phyloP scores from a whole-genome alignment of 2,329 filamentous ascomycete species.

The Ambrosiella xylebori region DNA sequence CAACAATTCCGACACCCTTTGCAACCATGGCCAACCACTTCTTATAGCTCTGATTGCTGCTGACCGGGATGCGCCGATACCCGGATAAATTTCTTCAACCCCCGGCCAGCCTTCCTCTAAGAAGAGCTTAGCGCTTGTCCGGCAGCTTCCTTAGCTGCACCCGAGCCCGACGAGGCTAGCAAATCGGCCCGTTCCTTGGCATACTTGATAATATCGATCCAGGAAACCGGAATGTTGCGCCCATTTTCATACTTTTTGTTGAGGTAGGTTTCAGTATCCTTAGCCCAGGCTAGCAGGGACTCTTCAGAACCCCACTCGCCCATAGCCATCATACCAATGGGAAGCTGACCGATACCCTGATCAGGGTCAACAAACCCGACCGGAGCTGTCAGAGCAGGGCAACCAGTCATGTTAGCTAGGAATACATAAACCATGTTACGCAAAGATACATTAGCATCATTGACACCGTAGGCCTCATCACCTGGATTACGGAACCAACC shows the following conservation, averaged over 20 bases:
- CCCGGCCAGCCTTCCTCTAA: background rate
- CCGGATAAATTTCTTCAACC: background rate
- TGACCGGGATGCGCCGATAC: background rate
- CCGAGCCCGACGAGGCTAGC: background rate
- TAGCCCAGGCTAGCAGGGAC: slow-evolving; percentile 41
- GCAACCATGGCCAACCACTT: background rate
- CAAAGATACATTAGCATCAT: slow-evolving; percentile 56
- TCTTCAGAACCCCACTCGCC: slow-evolving; percentile 53
- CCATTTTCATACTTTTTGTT: slow-evolving; percentile 30
- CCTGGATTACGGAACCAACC: slow-evolving; percentile 50
- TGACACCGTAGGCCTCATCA: slow-evolving; percentile 53
- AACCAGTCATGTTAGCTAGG: slow-evolving; percentile 67
- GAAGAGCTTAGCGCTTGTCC: background rate
- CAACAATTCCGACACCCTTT: too few relatives aligned
- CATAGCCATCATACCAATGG: slow-evolving; percentile 45
- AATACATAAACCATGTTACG: slow-evolving; percentile 73
- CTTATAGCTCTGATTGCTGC: background rate
- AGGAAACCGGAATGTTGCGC: slow-evolving; percentile 32
- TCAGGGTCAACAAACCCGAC: slow-evolving; percentile 50
- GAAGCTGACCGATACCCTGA: slow-evolving; percentile 40
- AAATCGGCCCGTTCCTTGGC: slow-evolving; percentile 16
- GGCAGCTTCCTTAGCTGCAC: background rate
- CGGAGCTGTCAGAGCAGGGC: slow-evolving; percentile 57
- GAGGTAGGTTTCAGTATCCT: slow-evolving; percentile 38
- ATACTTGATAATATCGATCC: slow-evolving; percentile 38